Evolutionary conservation across 2,329 filamentous ascomycete species (phyloP), one percentile per base, ranked within the genome.

Genomic region (Dryadomyces sulphureus): DNA sequence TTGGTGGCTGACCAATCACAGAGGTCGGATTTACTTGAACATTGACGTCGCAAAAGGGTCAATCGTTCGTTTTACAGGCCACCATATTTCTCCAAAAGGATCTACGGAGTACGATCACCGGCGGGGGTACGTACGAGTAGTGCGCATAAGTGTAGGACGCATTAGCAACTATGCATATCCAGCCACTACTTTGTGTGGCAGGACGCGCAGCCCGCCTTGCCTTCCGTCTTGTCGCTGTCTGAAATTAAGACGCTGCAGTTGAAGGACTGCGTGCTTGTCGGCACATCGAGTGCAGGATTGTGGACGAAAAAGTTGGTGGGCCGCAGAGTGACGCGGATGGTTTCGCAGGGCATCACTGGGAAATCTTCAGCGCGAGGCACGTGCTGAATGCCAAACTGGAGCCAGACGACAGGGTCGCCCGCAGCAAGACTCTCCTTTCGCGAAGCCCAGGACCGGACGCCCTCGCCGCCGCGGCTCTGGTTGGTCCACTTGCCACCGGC

Each of bases 271-370:
- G 55, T 62, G 46, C 63, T 66, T 3, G 65, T 64, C 0, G 68
- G 64, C 2, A 75, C 68, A 53, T 75, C 70, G 5, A 73, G 46
- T 0, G 63, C 67, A 0, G 69, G 72, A 46, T 75, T 74, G 5
- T 63, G 63, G 1, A 61, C 57, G 49, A 75, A 75, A 53, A 76
- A 73, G 49, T 75, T 74, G 2, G 68, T 65, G 0, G 72, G 71
- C 54, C 72, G 73, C 44, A 76, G 56, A 0, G 60, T 59, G 0
- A 75, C 68, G 47, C 62, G 62, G 52, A 75, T 61, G 45, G 64
- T 70, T 56, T 82, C 79, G 49, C 65, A 69, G 0, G 78, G 79
- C 79, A 83, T 83, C 5, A 82, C 75, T 0, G 77, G 79, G 65
- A 79, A 83, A 54, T 83, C 79, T 53, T 83, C 79, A 11, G 74